phyloP scores from a whole-genome alignment of 2,329 filamentous ascomycete genomes.

The Penicillium fuscoglaucum region DNA sequence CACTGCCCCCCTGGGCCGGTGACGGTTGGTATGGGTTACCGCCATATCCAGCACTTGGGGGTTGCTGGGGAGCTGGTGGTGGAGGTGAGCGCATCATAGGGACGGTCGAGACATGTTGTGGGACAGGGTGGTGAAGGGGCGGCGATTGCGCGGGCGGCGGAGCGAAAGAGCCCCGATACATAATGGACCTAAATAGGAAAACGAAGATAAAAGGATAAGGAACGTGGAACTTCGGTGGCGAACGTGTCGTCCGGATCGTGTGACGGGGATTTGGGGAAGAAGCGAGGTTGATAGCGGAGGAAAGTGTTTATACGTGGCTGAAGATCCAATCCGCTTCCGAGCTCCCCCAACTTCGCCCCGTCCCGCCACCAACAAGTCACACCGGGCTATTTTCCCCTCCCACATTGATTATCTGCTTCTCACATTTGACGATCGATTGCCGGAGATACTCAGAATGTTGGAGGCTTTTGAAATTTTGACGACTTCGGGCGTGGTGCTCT shows the following conservation, averaged over 20 bases:
- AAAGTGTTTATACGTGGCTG: constrained; percentile 38
- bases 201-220: constrained; percentile 13
- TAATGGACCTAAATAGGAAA: constrained; percentile 41
- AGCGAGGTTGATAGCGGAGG: constrained; percentile 15
- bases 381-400: constrained; percentile 25
- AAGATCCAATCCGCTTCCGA: constrained; percentile 30
- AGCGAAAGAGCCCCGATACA: constrained; percentile 84
- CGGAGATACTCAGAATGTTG: constrained; percentile 62
- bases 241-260: constrained; percentile 7
- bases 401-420: constrained; percentile 10
- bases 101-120: constrained; percentile 97
- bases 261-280: constrained; percentile 10
- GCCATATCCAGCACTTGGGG: constrained; percentile 53
- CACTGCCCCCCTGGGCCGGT: constrained; percentile 43
- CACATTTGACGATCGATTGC: not conserved
- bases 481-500: constrained; percentile 92
- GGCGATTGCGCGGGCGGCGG: constrained; percentile 76
- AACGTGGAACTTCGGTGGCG: constrained; percentile 4
- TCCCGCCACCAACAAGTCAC: constrained; percentile 27
- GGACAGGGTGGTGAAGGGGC: constrained; percentile 93
- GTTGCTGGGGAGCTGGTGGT: constrained; percentile 71
- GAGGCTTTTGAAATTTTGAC: constrained; percentile 97
- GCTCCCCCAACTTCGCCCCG: constrained; percentile 23
- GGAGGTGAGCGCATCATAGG: constrained; percentile 95
- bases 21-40: constrained; percentile 52